Conservation (phyloP, 345 rosid genomes). For the Gossypium ekmanianum region DNA sequence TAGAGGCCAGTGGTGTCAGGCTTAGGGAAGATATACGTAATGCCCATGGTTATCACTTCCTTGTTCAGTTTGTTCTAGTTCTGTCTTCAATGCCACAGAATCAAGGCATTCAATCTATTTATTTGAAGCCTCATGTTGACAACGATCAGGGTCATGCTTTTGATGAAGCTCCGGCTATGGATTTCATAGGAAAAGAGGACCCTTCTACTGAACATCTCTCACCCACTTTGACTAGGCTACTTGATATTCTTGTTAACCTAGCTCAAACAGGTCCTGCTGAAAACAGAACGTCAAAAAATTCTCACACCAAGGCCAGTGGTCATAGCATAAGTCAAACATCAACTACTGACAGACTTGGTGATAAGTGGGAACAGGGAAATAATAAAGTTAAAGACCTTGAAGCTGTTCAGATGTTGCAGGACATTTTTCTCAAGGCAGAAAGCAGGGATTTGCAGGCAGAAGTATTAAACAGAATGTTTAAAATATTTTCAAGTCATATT, state of each 20-base stretch:
- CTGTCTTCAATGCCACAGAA: constrained; percentile 63
- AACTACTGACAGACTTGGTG: constrained; percentile 60
- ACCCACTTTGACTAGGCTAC: constrained; percentile 84
- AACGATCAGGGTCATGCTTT: constrained; percentile 26
- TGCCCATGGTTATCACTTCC: constrained; percentile 99
- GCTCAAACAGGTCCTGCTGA: constrained; percentile 88
- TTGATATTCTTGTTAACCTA: constrained; percentile 86
- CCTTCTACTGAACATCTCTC: constrained; percentile 51
- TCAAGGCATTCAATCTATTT: constrained; percentile 32
- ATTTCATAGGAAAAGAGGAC: constrained; percentile 39
- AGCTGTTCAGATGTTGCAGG: constrained; percentile 98
- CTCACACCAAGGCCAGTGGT: constrained; percentile 48
- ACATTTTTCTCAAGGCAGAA: constrained; percentile 91
- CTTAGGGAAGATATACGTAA: constrained; percentile 98
- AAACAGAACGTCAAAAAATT: constrained; percentile 49
- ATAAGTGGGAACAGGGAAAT: constrained; percentile 81
- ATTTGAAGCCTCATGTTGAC: constrained; percentile 34
- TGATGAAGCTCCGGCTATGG: constrained; percentile 27
- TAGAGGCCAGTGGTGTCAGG: constrained; percentile 87
- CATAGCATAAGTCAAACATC: constrained; percentile 54
- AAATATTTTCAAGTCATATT: constrained; percentile 94
- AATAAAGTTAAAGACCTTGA: constrained; percentile 95
- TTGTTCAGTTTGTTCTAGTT: constrained; percentile 90
- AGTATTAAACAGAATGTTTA: constrained; percentile 94
- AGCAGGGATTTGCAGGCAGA: constrained; percentile 84